phyloP scores from a whole-genome alignment of 768 basidiomycete species.

The Candolleomyces efflorescens region DNA sequence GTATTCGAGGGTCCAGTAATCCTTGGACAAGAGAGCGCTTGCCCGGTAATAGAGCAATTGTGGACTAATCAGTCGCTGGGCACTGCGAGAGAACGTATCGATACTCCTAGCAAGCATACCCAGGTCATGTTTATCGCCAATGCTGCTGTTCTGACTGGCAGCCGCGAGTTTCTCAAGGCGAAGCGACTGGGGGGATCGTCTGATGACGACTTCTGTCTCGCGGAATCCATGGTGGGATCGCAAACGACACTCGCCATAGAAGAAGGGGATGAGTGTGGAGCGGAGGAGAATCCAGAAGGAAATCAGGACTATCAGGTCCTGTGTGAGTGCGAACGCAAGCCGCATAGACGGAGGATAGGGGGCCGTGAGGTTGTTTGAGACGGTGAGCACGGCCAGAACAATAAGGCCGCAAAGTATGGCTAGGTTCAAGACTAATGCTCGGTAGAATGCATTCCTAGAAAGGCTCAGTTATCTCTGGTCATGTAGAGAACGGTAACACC shows the following conservation, averaged over 20 bases:
- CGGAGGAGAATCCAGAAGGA: constrained; percentile 22
- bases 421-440: constrained; percentile 23
- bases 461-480: neutral
- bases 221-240: constrained; percentile 26
- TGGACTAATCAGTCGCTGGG: constrained; percentile 24
- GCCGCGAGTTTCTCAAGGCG: neutral
- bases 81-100: constrained; percentile 21
- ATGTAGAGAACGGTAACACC: neutral
- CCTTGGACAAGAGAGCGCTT: constrained; percentile 24
- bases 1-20: constrained; percentile 29
- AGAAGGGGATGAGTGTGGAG: constrained; percentile 27
- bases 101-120: constrained; percentile 10
- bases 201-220: constrained; percentile 25
- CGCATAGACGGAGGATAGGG: constrained; percentile 15
- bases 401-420: constrained; percentile 17
- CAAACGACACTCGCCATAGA: constrained; percentile 29
- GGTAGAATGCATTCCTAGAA: constrained; percentile 20
- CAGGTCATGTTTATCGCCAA: constrained; percentile 3
- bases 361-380: constrained; percentile 15
- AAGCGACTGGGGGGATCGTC: constrained; percentile 18
- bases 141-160: neutral
- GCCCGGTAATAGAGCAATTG: constrained; percentile 23
- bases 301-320: constrained; percentile 21
- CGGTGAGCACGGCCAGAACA: constrained; percentile 14
- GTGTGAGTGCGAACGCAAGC: constrained; percentile 21